phyloP scores from a whole-genome alignment of 2,329 filamentous ascomycete species.

The Ophiostoma sp. region DNA sequence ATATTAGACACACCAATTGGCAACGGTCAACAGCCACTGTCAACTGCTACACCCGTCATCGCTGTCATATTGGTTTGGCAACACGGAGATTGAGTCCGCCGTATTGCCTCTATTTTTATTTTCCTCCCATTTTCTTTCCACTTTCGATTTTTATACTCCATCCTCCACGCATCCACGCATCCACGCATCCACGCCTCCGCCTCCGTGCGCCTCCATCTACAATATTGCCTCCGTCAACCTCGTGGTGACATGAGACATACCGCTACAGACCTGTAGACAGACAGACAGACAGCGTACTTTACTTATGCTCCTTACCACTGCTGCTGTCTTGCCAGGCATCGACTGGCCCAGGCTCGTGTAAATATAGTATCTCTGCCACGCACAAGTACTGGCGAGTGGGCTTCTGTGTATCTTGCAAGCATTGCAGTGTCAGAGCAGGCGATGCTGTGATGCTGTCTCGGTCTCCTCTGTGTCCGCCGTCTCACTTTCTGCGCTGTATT shows the following conservation, averaged over 20 bases:
- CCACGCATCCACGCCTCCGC: too few species aligned
- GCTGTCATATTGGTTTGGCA: neutral
- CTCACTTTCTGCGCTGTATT: neutral
- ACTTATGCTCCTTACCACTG: constrained; percentile 4
- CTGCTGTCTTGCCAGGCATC: constrained; percentile 16
- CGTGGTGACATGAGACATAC: neutral
- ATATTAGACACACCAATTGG: neutral
- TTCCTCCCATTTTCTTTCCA: neutral
- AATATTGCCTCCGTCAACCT: neutral
- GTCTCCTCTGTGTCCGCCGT: neutral
- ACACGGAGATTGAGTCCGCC: neutral
- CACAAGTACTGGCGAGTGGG: neutral
- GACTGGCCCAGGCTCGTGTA: neutral
- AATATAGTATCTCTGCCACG: neutral
- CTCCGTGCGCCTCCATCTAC: neutral
- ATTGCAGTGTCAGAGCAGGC: neutral
- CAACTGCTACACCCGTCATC: neutral
- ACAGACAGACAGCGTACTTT: constrained; percentile 1
- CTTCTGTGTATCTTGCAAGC: neutral
- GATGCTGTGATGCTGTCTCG: constrained; percentile 9
- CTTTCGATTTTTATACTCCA: too few species aligned
- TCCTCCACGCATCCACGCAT: too few species aligned
- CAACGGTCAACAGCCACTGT: neutral
- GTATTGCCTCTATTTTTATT: neutral
- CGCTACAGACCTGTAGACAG: neutral